Base-by-base conservation (phyloP, 495 filamentous ascomycete species). In the Aspergillus carlsbadensis region DNA sequence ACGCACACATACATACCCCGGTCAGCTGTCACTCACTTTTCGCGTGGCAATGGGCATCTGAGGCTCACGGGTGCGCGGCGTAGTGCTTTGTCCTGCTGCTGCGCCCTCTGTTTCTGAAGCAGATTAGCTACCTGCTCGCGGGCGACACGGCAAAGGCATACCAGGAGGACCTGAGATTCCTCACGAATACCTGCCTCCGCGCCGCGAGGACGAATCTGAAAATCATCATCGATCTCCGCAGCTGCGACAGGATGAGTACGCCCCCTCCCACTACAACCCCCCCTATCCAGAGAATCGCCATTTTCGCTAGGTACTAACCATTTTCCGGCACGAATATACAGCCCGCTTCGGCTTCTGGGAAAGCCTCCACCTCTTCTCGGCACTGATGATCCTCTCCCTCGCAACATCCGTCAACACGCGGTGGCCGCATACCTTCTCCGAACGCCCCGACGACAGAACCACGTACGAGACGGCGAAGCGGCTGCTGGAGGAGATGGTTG, bases 261-360 rank as follows among this genome's bases (percentile, higher is more conserved):
- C 31, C 22, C 13, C 43, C 11, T 15, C 8, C 11, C 14, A 29
- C 26, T 8, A 29, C 26, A 29, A 29, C 26, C n/a, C 15, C 14
- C 21, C 7, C n/a, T 24, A 13, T 20, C 14, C 5, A 3, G 3
- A 41, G n/a, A 41, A 41, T 20, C 41, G 26, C 10, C 6, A n/a
- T n/a, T n/a, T n/a, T n/a, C 26, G 26, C 26, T 29, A 29, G n/a
- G 15, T 15, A 46, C 43, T 43, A 22, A 46, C 22, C 11, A 6
- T 20, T n/a, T n/a, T n/a, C n/a, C n/a, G n/a, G n/a, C n/a, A n/a
- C n/a, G n/a, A n/a, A n/a, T n/a, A 10, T 44, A 6, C 22, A 46
- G 43, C 43, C 24, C 43, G 21, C 43, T 46, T 46, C 24, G 43
- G 43, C n/a, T 46, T 46, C 43, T 46, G 43, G 43, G 43, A 46